These are phyloP conservation scores for Paulownia fortunei DNA, from an alignment of 257 asterid genomes.

Conservation along the genomic window DNA sequence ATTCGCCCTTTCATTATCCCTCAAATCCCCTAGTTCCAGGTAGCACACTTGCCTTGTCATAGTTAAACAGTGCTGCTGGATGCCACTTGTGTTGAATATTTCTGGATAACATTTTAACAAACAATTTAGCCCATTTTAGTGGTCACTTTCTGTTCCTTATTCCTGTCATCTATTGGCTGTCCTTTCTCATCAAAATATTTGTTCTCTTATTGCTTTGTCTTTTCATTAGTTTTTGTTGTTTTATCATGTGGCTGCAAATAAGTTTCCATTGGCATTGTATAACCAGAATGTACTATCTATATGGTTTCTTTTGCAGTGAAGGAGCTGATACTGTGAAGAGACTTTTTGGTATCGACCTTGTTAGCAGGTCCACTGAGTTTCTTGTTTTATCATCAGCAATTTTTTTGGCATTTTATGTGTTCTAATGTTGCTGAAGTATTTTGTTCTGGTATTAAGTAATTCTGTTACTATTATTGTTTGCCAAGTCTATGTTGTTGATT, in stretches of 20 bases:
- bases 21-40: conserved; percentile 72
- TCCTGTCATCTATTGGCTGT: conserved; percentile 5
- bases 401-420: conserved; percentile 28
- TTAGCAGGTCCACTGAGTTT: conserved; percentile 72
- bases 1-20: conserved; percentile 82
- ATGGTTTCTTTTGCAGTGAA: conserved; percentile 65
- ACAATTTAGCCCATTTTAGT: conserved; percentile 1
- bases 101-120: neutral
- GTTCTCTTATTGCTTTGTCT: neutral
- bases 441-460: neutral
- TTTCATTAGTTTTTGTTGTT: conserved; percentile 3
- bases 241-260: conserved; percentile 10
- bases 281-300: conserved; percentile 15
- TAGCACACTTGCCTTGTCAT: conserved; percentile 37
- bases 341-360: conserved; percentile 87
- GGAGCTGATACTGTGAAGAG: conserved; percentile 69
- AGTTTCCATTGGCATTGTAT: conserved; percentile 14
- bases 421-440: conserved; percentile 3
- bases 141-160: neutral
- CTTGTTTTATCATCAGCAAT: neutral
- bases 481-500: neutral
- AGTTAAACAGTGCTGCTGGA: conserved; percentile 3
- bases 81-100: conserved; percentile 23
- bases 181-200: conserved; percentile 14
- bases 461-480: conserved; percentile 13